Base-by-base conservation (phyloP, 1,284 basidiomycete genomes). In the Ustilago tritici region DNA sequence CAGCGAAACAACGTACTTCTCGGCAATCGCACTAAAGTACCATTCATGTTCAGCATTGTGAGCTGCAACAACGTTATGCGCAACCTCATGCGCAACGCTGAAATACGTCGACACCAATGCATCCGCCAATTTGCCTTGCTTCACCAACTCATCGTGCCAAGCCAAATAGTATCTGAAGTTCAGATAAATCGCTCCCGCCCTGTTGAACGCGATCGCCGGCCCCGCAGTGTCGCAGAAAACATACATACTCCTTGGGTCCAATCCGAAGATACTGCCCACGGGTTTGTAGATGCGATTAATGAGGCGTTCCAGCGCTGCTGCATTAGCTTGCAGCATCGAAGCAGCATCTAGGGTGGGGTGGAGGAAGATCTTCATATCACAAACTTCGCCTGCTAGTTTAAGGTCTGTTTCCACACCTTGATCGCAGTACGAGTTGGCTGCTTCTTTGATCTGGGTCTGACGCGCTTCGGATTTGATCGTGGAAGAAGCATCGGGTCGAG, bases 191-290 rank as follows among this genome's bases (percentile, higher is more conserved):
- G 92, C 92, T 3, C 94, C 95, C 59, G 91, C 92, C 35, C 94
- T 89, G 86, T 98, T 99, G 89, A 98, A 98, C 0, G 95, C 96
- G 70, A 98, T 97, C 19, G 92, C 88, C 1, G 91, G 92, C 1
- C 95, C 95, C 7, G 88, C 88, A 11, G 89, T 84, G 83, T 99
- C 95, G 86, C 92, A 92, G 85, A 98, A 98, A 3, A 99, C 90
- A 81, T 95, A 93, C 74, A 98, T 82, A 63, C 92, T 92, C 0
- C 90, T 88, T 17, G 91, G 88, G 61, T 87, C 85, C 14, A 88
- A 61, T 19, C 84, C 81, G 65, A 87, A 88, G 8, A 88, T 82
- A 36, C 78, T 69, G 12, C 80, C 84, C 41, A 86, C 73, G 0
- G 87, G 87, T 36, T 77, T 80, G 47, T 87, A 82, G 9, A 88